Evolutionary conservation across 768 basidiomycete genomes (phyloP), one percentile per base, ranked within the genome.

Genomic region (Trametes maxima): DNA sequence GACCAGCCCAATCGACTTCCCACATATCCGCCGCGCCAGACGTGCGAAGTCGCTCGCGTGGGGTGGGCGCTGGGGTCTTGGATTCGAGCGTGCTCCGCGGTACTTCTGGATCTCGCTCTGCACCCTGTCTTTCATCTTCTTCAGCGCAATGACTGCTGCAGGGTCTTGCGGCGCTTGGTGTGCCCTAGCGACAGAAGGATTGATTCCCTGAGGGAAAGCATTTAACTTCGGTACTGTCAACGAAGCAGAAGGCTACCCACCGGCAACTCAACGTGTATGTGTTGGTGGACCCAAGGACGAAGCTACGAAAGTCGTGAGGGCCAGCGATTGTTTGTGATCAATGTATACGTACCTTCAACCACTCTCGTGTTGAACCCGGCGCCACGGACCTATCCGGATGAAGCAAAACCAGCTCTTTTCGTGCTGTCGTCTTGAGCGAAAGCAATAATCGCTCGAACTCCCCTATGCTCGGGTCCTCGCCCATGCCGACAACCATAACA

Each of bases 391-490:
- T 87, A 70, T 97, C 93, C 2, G 95, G 88, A 69, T 99, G 97
- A 11, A 99, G 79, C 5, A 99, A 79, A 5, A 99, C 89, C 25
- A 99, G 84, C 72, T 99, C 97, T 75, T 98, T 98, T 56, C 97
- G 79, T n/a, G 96, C 97, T 0, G 96, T 98, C 0, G 96, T 98
- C 78, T 98, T 98, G 82, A 95, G 91, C 1, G 95, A 95, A 43
- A 98, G 80, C 21, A 99, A 76, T 3, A 98, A 78, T 54, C 95
- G 85, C 73, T 99, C 95, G 69, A 94, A 98, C 76, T 99, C 97
- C 13, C 97, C 97, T 6, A 94, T 78, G 19, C 82, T 83, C 14
- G 94, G 89, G 70, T 94, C 95, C 59, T 97, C 95, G 3, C 92
- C 95, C 85, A 95, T 90, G 8, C 93, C 95, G 54, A 96, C 89